Conservation (phyloP, 768 basidiomycete genomes). For the Leccinum disarticulatum region DNA sequence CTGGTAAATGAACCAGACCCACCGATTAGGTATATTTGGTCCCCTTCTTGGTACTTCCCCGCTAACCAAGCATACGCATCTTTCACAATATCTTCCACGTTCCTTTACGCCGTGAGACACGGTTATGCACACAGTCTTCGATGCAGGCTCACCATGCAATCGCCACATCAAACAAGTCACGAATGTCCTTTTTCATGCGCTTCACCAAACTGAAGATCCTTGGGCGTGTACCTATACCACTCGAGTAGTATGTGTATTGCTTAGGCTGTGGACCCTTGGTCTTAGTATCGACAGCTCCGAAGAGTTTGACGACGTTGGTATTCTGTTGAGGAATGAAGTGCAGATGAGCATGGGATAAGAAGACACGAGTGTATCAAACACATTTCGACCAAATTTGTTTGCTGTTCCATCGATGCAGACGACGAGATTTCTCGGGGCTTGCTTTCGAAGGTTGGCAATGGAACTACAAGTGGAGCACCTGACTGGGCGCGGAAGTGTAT, state of each 20-base stretch:
- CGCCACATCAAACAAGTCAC: slow-evolving; percentile 32
- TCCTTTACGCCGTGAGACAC: slow-evolving; percentile 22
- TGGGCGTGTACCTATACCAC: slow-evolving; percentile 37
- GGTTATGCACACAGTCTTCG: background rate
- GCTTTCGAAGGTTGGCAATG: background rate
- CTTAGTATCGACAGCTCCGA: slow-evolving; percentile 23
- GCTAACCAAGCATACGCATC: slow-evolving; percentile 33
- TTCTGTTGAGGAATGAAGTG: slow-evolving; percentile 25
- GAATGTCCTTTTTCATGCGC: slow-evolving; percentile 12
- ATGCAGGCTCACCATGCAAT: slow-evolving; percentile 33
- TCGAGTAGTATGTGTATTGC: slow-evolving; percentile 37
- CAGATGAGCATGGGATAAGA: background rate
- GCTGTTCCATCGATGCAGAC: slow-evolving; percentile 23
- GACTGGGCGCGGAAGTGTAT: background rate
- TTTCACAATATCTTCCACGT: slow-evolving; percentile 33
- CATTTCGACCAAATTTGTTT: slow-evolving; percentile 21
- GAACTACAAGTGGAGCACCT: slow-evolving; percentile 14
- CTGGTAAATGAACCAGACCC: background rate
- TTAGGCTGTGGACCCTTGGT: slow-evolving; percentile 12
- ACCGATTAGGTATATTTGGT: background rate
- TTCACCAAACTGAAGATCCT: slow-evolving; percentile 24
- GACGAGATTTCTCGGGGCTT: slow-evolving; percentile 14
- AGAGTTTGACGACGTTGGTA: slow-evolving; percentile 37
- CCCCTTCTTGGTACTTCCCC: background rate
- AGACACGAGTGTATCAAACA: background rate